Evolutionary conservation across 306 rosid genomes (phyloP), one percentile per base, ranked within the genome.

Genomic region (Rosa multiflora): DNA sequence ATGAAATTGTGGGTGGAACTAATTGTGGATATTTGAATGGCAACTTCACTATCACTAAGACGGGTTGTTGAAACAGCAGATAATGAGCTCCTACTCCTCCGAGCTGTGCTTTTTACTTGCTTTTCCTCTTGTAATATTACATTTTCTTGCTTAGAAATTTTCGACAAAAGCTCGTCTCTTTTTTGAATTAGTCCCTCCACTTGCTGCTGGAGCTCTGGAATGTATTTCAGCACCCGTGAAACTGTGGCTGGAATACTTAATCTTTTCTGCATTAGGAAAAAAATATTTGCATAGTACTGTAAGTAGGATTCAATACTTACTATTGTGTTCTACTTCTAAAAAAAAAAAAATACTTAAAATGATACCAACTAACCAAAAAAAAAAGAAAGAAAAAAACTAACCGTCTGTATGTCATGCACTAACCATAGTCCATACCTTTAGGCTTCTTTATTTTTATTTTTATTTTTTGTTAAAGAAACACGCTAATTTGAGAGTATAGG

Each of bases 161-260:
- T 67, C 61, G 48, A 70, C 13, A 91, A 74, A 14, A 89, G 86
- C 72, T 80, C 92, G 56, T 86, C 91, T 75, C 85, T 89, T 62
- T 85, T 93, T 81, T 51, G 74, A 1, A 58, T 67, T 35, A 91
- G 85, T 42, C 66, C 90, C 72, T 88, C 82, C 61, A 91, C 90
- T 71, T 89, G 89, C 40, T 83, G 75, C 18, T 88, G 88, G 10
- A 93, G 82, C 78, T 89, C 90, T 2, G 94, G 97, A 70, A 93
- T 86, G 83, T 89, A 91, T 8, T 83, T 88, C 26, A 91, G 40
- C 4, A 83, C 95, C 8, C 78, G 78, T 0, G 92, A 86, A 78
- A 91, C 82, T 71, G 92, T 90, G 3, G 84, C 76, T 0, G 95
- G 98, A 66, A 85, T 86, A 81, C 95, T 93, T 70, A 91, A 52